phyloP scores from a whole-genome alignment of 2,329 filamentous ascomycete species.

The Chaetoscypha palmicola region DNA sequence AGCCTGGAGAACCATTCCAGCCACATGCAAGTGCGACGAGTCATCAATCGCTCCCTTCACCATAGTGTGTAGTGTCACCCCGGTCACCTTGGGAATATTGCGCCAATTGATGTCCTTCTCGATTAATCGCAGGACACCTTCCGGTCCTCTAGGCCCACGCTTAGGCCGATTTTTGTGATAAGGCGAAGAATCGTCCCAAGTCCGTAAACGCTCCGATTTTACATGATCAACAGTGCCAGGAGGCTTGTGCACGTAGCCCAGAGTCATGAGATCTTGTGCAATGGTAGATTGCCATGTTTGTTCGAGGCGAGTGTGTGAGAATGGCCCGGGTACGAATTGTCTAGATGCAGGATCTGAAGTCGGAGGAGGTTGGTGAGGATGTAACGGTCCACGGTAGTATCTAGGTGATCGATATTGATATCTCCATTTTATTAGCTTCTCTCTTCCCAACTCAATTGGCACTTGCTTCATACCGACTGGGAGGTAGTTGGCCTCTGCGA shows the following conservation, averaged over 20 bases:
- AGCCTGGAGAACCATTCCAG: conserved; percentile 75
- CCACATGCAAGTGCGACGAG: conserved; percentile 70
- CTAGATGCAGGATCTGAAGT: conserved; percentile 82
- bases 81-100: conserved; percentile 76
- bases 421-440: conserved; percentile 42
- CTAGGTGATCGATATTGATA: conserved; percentile 94
- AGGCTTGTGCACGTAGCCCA: conserved; percentile 79
- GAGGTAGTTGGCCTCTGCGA: conserved; percentile 33
- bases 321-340: conserved; percentile 83
- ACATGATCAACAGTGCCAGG: conserved; percentile 59
- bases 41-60: conserved; percentile 62
- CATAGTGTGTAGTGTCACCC: conserved; percentile 73
- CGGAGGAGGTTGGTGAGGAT: conserved; percentile 85
- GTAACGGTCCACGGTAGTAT: conserved; percentile 88
- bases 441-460: not conserved
- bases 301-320: conserved; percentile 77
- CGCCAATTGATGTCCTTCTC: conserved; percentile 71
- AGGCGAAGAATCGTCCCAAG: conserved; percentile 85
- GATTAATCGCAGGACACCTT: conserved; percentile 61
- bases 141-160: conserved; percentile 70
- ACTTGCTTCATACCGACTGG: conserved; percentile 33
- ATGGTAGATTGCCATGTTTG: conserved; percentile 87
- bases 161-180: conserved; percentile 90
- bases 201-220: conserved; percentile 61
- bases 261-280: conserved; percentile 77